Base-by-base conservation (phyloP, 768 basidiomycete genomes). In the Pisolithus tinctorius region DNA sequence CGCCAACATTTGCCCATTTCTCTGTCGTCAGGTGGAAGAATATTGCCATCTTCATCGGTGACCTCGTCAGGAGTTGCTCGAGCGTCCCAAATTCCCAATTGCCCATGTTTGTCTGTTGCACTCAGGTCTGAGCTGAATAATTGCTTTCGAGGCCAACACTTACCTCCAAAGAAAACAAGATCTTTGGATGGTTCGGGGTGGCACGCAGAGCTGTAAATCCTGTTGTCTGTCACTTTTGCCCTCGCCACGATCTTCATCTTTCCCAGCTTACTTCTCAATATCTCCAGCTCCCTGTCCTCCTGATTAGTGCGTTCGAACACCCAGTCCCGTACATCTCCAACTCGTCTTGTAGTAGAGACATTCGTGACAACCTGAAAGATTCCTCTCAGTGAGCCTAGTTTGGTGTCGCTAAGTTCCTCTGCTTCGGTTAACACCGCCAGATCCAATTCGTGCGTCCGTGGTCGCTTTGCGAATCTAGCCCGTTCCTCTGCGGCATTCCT, bases 81-180 rank as follows among this genome's bases (percentile, higher is more conserved):
- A 9, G 90, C 84, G 67, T 93, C 90, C 90, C 90, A 93, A 34
- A 93, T 83, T 3, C 88, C 90, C 38, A 93, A 70, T 59, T 83
- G 79, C 0, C 90, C 90, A 56, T 88, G 82, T 60, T 91, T 93
- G 60, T 92, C 90, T 90, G 52, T 14, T 43, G 47, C 36, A n/a
- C 27, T 40, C n/a, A 9, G 16, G 34, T 49, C 34, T 59, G 29
- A 52, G 42, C 25, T 39, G 29, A 9, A 17, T 27, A 40, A 37
- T 30, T 9, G 4, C 30, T 34, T 36, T 42, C 8, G 11, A 44
- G 23, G 53, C 7, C 31, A 25, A 13, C 1, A 50, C 60, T 54
- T 52, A 85, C 88, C 88, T 64, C 90, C 90, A 63, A 92, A 88
- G 63, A 92, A 91, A n/a, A 93, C 76, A 11, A 93, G 65, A 65